Conservation (phyloP, 163 green algal genomes). For the Scenedesmus sp. region DNA sequence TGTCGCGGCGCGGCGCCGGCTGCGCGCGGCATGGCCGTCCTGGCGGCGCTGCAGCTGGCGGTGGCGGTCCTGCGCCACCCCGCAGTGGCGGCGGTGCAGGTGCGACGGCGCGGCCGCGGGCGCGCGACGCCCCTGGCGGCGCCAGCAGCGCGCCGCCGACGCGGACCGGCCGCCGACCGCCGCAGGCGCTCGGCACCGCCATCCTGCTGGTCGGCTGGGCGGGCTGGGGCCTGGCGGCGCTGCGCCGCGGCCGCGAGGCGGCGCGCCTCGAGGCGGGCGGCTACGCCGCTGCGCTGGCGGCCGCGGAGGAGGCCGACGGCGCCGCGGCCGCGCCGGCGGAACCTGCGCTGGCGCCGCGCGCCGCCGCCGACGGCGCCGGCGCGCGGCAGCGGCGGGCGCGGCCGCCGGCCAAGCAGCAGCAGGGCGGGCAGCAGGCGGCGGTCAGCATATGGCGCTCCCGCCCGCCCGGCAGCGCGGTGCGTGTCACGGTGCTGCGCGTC, state of each 20-base stretch:
- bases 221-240: not conserved
- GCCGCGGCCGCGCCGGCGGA: not conserved
- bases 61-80: not conserved
- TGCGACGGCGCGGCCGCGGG: too few species aligned
- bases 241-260: slow-evolving; percentile 7
- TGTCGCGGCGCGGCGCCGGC: not conserved
- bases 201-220: slow-evolving; percentile 18
- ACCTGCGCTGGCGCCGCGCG: not conserved
- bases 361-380: not conserved
- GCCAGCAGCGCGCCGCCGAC: too few species aligned
- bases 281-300: slow-evolving; percentile 4
- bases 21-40: not conserved
- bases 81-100: slow-evolving; percentile 6
- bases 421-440: not conserved
- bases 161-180: too few species aligned
- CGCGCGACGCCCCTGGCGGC: too few species aligned
- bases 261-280: slow-evolving; percentile 13
- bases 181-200: slow-evolving; percentile 2
- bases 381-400: not conserved
- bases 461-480: not conserved
- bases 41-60: not conserved
- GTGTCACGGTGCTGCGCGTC: not conserved
- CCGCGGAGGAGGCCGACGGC: too few species aligned
- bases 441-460: slow-evolving; percentile 6
- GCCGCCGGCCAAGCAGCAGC: not conserved